phyloP scores from a whole-genome alignment of 1,284 basidiomycete species.

The Megacollybia platyphylla region DNA sequence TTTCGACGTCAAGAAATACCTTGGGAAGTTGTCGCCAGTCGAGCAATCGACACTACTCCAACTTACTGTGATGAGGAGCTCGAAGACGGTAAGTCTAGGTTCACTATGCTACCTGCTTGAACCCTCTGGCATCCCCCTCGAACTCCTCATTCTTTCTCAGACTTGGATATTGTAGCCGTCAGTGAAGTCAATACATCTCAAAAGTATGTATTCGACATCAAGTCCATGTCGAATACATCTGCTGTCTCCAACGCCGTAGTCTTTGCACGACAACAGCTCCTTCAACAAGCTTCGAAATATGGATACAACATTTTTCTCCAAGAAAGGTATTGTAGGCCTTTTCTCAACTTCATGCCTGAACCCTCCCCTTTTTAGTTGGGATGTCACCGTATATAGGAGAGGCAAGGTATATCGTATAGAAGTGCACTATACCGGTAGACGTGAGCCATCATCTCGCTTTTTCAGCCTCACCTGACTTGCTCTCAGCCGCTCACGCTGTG shows the following conservation, averaged over 20 bases:
- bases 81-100: constrained; percentile 7
- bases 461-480: background rate
- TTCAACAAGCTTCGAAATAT: constrained; percentile 39
- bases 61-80: constrained; percentile 55
- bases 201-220: constrained; percentile 53
- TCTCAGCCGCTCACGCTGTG: constrained; percentile 37
- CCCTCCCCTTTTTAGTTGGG: constrained; percentile 37
- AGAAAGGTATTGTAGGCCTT: constrained; percentile 42
- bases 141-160: constrained; percentile 18
- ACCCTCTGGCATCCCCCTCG: background rate
- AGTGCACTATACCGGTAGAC: constrained; percentile 55
- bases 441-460: constrained; percentile 16
- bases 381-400: constrained; percentile 48
- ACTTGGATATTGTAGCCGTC: constrained; percentile 44
- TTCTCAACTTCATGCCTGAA: constrained; percentile 3
- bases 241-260: constrained; percentile 38
- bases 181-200: constrained; percentile 37
- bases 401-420: constrained; percentile 50
- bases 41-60: constrained; percentile 47
- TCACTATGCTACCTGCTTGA: background rate
- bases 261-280: constrained; percentile 51
- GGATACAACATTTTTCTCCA: constrained; percentile 50
- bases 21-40: constrained; percentile 68
- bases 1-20: constrained; percentile 39
- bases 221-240: constrained; percentile 22